Percentiles rank a stretch among this genome's conserved stretches.
These are phyloP conservation scores for Metschnikowia cubensis DNA, from an alignment of 805 yeast genomes.

Conservation along the genomic window DNA sequence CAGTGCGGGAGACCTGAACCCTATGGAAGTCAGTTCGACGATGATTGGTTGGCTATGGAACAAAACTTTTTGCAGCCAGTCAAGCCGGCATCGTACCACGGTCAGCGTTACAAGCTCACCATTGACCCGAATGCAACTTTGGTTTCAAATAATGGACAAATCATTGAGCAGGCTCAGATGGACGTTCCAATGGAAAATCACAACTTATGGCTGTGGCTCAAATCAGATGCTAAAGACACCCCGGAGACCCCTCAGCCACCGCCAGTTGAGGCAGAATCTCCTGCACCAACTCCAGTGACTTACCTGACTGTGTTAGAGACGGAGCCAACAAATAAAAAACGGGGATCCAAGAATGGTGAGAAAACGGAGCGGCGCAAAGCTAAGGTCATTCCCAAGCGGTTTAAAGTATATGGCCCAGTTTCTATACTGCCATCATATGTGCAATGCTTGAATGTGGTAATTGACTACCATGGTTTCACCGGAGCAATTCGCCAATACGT, in stretches of 20 bases:
- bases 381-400: slow-evolving; percentile 13
- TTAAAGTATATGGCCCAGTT: slow-evolving; percentile 8
- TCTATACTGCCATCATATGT: slow-evolving; percentile 13
- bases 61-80: neutral
- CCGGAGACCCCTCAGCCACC: too few species aligned
- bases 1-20: too few species aligned
- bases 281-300: neutral
- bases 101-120: too few species aligned
- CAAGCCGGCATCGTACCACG: too few species aligned
- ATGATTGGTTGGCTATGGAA: neutral
- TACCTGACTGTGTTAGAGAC: too few species aligned
- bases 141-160: too few species aligned
- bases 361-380: slow-evolving; percentile 10
- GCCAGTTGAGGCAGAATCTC: too few species aligned
- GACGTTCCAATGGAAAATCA: neutral
- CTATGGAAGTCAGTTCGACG: too few species aligned
- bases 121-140: too few species aligned
- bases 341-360: neutral
- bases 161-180: too few species aligned
- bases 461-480: slow-evolving; percentile 20
- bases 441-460: slow-evolving; percentile 20
- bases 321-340: neutral
- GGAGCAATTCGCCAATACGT: slow-evolving; percentile 14
- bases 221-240: too few species aligned
- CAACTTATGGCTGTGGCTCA: neutral